Percentiles rank a stretch among this genome's conserved stretches.
These are phyloP conservation scores for Alternaria novae-zelandiae DNA, from an alignment of 2,329 filamentous ascomycete genomes.

Conservation along the genomic window DNA sequence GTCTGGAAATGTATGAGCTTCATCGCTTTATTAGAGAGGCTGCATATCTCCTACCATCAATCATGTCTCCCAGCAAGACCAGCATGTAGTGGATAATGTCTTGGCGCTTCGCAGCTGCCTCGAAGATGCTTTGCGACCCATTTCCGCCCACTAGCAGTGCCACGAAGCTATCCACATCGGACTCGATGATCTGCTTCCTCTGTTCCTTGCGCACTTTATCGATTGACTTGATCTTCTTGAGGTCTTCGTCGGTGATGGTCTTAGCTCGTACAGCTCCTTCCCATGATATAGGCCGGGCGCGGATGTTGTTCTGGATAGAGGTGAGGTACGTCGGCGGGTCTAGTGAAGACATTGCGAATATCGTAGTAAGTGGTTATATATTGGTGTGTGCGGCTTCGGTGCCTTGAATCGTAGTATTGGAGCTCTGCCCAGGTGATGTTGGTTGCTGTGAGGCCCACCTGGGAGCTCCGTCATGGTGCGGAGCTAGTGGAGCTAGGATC, in stretches of 20 bases:
- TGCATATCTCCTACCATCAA: constrained; percentile 68
- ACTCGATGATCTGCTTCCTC: constrained; percentile 80
- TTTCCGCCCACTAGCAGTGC: constrained; percentile 76
- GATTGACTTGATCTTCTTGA: constrained; percentile 94
- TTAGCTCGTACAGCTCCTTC: constrained; percentile 93
- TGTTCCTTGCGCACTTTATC: constrained; percentile 96
- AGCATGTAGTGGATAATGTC: constrained; percentile 96
- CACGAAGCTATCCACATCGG: constrained; percentile 79
- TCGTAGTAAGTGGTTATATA: constrained; percentile 4
- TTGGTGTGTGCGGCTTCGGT: constrained; percentile 12
- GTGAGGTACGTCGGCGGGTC: constrained; percentile 87
- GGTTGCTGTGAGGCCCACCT: constrained; percentile 39
- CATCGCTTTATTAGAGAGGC: not conserved
- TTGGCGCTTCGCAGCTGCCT: constrained; percentile 78
- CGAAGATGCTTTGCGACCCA: constrained; percentile 75
- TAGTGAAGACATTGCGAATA: constrained; percentile 73
- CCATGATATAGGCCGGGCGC: constrained; percentile 94
- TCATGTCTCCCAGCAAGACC: constrained; percentile 84
- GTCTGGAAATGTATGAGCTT: constrained; percentile 59
- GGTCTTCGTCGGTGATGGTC: constrained; percentile 90
- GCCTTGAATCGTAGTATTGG: constrained; percentile 16
- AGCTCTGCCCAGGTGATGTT: constrained; percentile 27
- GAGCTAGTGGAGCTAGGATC: constrained; percentile 22
- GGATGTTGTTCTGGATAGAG: constrained; percentile 95
- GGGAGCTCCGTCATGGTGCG: constrained; percentile 40